These are phyloP conservation scores for Aureobasidium sp. DNA, from an alignment of 2,329 filamentous ascomycete genomes.

Conservation along the genomic window DNA sequence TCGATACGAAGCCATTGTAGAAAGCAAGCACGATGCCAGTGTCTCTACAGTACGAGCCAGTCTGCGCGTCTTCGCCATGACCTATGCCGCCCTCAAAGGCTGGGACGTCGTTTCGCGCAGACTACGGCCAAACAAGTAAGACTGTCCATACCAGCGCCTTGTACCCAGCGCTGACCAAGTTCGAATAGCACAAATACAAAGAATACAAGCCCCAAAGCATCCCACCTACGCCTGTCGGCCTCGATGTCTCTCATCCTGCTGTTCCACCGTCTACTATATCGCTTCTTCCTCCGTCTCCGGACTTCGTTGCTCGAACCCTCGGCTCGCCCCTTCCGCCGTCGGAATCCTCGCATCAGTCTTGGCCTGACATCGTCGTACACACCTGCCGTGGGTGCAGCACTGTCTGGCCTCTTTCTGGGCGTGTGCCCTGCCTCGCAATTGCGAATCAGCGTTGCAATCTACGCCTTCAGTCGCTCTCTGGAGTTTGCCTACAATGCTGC, in stretches of 20 bases:
- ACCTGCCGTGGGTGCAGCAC: slow-evolving; percentile 79
- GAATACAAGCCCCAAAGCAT: slow-evolving; percentile 22
- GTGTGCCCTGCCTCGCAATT: slow-evolving; percentile 64
- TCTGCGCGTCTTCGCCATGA: slow-evolving; percentile 36
- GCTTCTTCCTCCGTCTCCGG: slow-evolving; percentile 76
- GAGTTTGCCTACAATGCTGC: slow-evolving; percentile 82
- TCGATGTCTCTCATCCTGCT: slow-evolving; percentile 80
- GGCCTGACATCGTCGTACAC: slow-evolving; percentile 76
- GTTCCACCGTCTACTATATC: slow-evolving; percentile 79
- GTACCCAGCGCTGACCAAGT: neutral
- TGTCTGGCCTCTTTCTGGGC: slow-evolving; percentile 76
- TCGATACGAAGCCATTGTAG: slow-evolving; percentile 44
- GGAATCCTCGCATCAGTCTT: slow-evolving; percentile 68
- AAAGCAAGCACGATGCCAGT: slow-evolving; percentile 31
- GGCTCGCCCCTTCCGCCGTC: slow-evolving; percentile 68
- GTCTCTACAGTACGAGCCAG: slow-evolving; percentile 37
- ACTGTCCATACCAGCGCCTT: neutral
- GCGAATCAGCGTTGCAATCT: slow-evolving; percentile 74
- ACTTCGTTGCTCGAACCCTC: slow-evolving; percentile 67
- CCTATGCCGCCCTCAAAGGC: slow-evolving; percentile 38
- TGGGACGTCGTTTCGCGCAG: slow-evolving; percentile 36
- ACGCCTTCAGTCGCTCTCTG: slow-evolving; percentile 68
- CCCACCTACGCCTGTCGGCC: slow-evolving; percentile 67
- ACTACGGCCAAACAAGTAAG: slow-evolving; percentile 19
- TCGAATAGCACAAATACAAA: neutral